These are phyloP conservation scores for Diaporthe longicolla DNA, from an alignment of 2,329 filamentous ascomycete genomes.

Conservation along the genomic window DNA sequence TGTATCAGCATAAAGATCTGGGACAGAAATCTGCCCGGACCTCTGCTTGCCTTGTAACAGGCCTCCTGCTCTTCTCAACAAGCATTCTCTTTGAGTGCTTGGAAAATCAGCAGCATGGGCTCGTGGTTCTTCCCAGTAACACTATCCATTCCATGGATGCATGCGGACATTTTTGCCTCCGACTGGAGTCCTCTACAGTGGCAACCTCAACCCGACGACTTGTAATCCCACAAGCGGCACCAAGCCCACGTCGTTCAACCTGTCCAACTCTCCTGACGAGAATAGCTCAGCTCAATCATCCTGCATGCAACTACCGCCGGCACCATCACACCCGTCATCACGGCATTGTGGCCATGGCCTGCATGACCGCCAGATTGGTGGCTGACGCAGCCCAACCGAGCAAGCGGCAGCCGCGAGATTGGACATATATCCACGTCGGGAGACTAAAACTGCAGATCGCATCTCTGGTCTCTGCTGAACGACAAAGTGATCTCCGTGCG, in stretches of 20 bases:
- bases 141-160: not conserved
- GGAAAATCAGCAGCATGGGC: not conserved
- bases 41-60: not conserved
- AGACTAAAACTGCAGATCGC: conserved; percentile 30
- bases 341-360: not conserved
- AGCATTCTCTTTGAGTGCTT: not conserved
- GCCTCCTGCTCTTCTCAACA: not conserved
- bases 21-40: not conserved
- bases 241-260: not conserved
- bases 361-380: not conserved
- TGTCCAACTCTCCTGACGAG: not conserved
- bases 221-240: not conserved
- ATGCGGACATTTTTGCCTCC: not conserved
- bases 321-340: not conserved
- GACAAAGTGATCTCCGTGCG: conserved; percentile 22
- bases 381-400: conserved; percentile 16
- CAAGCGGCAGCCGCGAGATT: conserved; percentile 22
- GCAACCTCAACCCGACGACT: not conserved
- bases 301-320: not conserved
- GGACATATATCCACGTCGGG: not conserved
- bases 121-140: no score
- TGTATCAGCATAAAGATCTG: not conserved
- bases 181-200: conserved; percentile 10
- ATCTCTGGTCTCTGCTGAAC: conserved; percentile 8
- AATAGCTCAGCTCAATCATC: not conserved